Conservation (phyloP, 2,329 filamentous ascomycete genomes). For the Fusarium duplospermum region DNA sequence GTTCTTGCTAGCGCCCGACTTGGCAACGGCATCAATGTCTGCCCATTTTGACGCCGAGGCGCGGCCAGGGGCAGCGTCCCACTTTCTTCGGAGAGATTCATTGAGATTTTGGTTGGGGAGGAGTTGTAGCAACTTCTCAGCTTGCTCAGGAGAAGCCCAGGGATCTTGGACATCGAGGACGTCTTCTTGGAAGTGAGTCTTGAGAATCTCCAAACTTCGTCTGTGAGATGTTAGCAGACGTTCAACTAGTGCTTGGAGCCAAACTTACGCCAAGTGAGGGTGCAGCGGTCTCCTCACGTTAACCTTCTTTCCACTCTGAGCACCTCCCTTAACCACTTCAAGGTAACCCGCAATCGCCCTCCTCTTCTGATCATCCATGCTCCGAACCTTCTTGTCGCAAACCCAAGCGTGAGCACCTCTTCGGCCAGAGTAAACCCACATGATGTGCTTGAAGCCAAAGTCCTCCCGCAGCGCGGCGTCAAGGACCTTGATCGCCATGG, state of each 20-base stretch:
- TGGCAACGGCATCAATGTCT: conserved; percentile 89
- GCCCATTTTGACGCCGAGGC: conserved; percentile 87
- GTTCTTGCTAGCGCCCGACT: conserved; percentile 76
- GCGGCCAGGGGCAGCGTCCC: conserved; percentile 85
- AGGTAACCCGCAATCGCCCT: conserved; percentile 89
- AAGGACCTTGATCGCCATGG: conserved; percentile 95
- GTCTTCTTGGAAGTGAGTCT: conserved; percentile 84
- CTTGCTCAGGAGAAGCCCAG: conserved; percentile 77
- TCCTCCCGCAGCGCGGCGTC: conserved; percentile 90
- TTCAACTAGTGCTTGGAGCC: not conserved
- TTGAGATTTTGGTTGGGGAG: conserved; percentile 84
- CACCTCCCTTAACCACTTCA: conserved; percentile 87
- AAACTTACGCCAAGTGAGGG: conserved; percentile 79
- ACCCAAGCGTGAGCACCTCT: conserved; percentile 98
- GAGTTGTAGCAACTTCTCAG: conserved; percentile 82
- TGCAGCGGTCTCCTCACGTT: conserved; percentile 88
- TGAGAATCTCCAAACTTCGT: conserved; percentile 87
- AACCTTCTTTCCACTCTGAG: conserved; percentile 87
- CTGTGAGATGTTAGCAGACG: conserved; percentile 52
- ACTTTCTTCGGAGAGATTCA: conserved; percentile 86
- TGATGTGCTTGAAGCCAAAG: conserved; percentile 95
- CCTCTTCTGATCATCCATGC: conserved; percentile 86
- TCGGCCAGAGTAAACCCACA: conserved; percentile 98
- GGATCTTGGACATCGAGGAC: conserved; percentile 89
- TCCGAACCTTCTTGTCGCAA: conserved; percentile 87